Evolutionary conservation across 371 early-diverging fungal species (phyloP), one percentile per base, ranked within the genome.

Genomic region (Rhizomucor miehei): DNA sequence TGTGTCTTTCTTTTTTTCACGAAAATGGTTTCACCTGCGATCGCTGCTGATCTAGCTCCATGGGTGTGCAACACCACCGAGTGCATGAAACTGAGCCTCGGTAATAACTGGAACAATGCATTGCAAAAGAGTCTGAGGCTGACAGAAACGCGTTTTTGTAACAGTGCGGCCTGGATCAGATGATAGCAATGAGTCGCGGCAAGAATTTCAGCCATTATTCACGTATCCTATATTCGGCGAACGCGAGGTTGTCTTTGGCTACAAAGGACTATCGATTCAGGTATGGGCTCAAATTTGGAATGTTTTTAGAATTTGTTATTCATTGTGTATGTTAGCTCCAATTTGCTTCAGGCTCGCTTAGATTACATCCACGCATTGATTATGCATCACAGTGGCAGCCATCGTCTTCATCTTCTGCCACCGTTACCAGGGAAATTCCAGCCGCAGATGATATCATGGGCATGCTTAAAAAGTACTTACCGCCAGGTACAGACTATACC

Each of bases 151-250:
- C 44, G 41, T 44, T n/a, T n/a, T n/a, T n/a, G n/a, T n/a, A n/a
- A 10, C 17, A 60, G 60, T 60, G n/a, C 54, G 37, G 29, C 60
- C 54, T 2, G 49, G 54, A 36, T 44, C 29, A 35, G 49, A 49
- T 12, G 53, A 51, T 14, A 34, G 21, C 36, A 25, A 38, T 25
- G 62, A 45, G 11, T 50, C 56, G 3, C 44, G 4, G 23, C 54
- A 14, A 10, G 62, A 60, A 12, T 88, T 87, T 63, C 77, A 79
- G 41, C 94, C 94, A 5, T 76, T 68, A 19, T 94, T 88, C 62
- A 92, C 95, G 4, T 94, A 94, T 65, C 88, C 90, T 14, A 79
- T 96, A 38, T 94, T 91, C 73, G 96, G 96, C n/a, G 85, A 89
- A 46, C 88, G 92, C 41, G 89, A 92, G 61, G 81, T 85, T 23